Percentiles rank a stretch among this genome's conserved stretches.
Evolutionary conservation across 192 early-diverging fungal species (phyloP).

Genomic region (Backusella westeae): DNA sequence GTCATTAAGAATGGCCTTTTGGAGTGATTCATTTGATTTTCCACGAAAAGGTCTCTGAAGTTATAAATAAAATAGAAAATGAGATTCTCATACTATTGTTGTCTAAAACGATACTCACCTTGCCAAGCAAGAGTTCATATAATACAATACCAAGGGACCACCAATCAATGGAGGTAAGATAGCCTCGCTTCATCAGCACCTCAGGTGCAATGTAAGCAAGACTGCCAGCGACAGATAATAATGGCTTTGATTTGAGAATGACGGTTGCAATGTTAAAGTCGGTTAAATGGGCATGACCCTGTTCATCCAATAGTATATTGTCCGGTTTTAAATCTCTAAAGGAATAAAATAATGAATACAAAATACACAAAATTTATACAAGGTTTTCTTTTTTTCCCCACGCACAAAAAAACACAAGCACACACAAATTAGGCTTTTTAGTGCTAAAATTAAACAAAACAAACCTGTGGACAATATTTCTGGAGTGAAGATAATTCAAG

Average conservation of each 20-base stretch:
- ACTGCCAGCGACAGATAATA: slow-evolving; percentile 81
- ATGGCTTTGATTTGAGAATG: slow-evolving; percentile 41
- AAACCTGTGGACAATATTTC: slow-evolving; percentile 77
- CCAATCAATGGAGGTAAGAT: slow-evolving; percentile 56
- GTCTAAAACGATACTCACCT: slow-evolving; percentile 41
- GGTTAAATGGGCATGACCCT: slow-evolving; percentile 87
- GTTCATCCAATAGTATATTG: slow-evolving; percentile 74
- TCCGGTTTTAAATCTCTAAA: slow-evolving; percentile 89
- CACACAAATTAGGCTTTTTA: neutral
- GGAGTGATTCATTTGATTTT: slow-evolving; percentile 76
- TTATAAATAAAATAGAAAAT: no score
- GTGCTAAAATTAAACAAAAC: neutral
- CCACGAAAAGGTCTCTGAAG: slow-evolving; percentile 81
- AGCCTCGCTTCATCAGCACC: slow-evolving; percentile 57
- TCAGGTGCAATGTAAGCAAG: slow-evolving; percentile 91
- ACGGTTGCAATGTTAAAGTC: slow-evolving; percentile 94
- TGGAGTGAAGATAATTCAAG: slow-evolving; percentile 76
- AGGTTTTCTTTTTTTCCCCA: neutral
- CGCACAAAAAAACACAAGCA: neutral
- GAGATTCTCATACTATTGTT: neutral
- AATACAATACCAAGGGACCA: slow-evolving; percentile 84
- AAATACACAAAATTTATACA: neutral
- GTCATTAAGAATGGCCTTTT: slow-evolving; percentile 67
- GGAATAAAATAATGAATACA: neutral
- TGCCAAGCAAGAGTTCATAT: slow-evolving; percentile 75